Conservation (phyloP, 2,329 filamentous ascomycete species). For the Calonectria henricotiae region DNA sequence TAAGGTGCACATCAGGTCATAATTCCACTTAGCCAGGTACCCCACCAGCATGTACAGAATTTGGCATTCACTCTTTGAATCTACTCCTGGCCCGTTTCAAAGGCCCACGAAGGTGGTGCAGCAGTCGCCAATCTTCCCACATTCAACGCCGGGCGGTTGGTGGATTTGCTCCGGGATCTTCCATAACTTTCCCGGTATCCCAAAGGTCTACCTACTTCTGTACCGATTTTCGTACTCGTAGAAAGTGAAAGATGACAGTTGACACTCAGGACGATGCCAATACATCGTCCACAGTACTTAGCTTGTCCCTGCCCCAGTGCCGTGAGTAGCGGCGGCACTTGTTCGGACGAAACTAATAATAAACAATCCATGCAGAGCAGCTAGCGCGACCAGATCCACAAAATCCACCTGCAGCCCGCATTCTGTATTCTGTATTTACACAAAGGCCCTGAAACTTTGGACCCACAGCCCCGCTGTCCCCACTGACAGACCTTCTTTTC, state of each 20-base stretch:
- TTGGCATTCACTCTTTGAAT: not conserved
- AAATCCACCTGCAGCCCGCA: conserved; percentile 11
- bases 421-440: not conserved
- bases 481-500: conserved; percentile 10
- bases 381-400: conserved; percentile 21
- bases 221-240: not conserved
- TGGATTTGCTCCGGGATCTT: conserved; percentile 6
- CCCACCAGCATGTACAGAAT: not conserved
- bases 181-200: not conserved
- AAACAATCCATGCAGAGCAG: not conserved
- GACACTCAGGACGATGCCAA: not conserved
- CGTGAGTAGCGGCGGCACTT: conserved; percentile 8
- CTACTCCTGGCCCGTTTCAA: not conserved
- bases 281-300: not conserved
- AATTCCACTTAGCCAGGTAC: conserved; percentile 11
- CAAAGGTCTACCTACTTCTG: not conserved
- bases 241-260: not conserved
- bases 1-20: not conserved
- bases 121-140: not conserved
- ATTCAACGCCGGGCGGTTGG: not conserved
- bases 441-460: conserved; percentile 26
- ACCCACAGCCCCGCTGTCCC: conserved; percentile 16
- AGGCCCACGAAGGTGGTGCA: conserved; percentile 7
- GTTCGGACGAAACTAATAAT: conserved; percentile 18
- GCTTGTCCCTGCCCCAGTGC: not conserved